A percentile compares a stretch with the other conserved stretches of the same genome.
phyloP scores from a whole-genome alignment of 768 basidiomycete genomes.

The Cystobasidium onofrii region DNA sequence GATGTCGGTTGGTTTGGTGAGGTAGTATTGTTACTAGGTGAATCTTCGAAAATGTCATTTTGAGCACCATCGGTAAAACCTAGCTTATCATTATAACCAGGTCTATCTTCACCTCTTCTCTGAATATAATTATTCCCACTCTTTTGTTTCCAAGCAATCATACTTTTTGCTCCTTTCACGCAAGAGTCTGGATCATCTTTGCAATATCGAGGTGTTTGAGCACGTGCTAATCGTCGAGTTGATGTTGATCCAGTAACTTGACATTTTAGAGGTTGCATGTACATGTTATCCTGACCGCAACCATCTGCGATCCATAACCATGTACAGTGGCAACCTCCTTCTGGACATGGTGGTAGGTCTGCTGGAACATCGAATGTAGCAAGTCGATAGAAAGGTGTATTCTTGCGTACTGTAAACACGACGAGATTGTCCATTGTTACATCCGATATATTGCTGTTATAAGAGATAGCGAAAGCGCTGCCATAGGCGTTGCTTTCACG shows the following conservation, averaged over 20 bases:
- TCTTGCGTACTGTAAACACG: constrained; percentile 3
- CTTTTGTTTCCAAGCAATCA: constrained; percentile 1
- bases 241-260: not conserved
- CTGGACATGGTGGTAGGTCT: constrained; percentile 12
- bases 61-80: constrained; percentile 10
- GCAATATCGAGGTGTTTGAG: constrained; percentile 10
- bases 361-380: constrained; percentile 10
- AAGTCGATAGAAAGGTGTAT: constrained; percentile 10
- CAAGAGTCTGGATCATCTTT: constrained; percentile 2
- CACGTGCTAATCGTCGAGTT: not conserved
- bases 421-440: constrained; percentile 15
- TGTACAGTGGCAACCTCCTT: constrained; percentile 15
- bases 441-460: not conserved
- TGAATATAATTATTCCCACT: not conserved
- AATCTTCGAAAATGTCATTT: constrained; percentile 15
- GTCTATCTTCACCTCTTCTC: not conserved
- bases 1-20: not conserved
- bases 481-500: not conserved
- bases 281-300: constrained; percentile 21
- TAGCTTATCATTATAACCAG: not conserved
- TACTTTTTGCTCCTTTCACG: constrained; percentile 11
- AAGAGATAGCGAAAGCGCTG: constrained; percentile 15
- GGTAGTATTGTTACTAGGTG: not conserved
- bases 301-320: constrained; percentile 15
- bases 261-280: not conserved